Conservation (phyloP, 495 filamentous ascomycete species). For the Penicillium malachiteum region DNA sequence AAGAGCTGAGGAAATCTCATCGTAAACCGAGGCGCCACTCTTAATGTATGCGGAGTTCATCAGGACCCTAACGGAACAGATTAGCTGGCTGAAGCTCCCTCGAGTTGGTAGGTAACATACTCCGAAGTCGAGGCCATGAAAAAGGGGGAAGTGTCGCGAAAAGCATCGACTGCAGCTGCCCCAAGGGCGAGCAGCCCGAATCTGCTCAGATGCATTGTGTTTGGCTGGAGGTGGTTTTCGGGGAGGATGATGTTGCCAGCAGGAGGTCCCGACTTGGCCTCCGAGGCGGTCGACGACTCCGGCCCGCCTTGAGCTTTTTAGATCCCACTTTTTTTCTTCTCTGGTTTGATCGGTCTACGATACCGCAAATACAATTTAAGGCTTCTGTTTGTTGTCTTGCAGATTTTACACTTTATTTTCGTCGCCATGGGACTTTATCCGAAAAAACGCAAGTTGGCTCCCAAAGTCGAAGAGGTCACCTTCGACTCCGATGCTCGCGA, state of each 20-base stretch:
- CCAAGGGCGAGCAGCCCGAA: slow-evolving; percentile 61
- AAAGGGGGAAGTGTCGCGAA: slow-evolving; percentile 83
- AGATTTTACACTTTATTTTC: too few relatives aligned
- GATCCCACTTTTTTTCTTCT: slow-evolving; percentile 26
- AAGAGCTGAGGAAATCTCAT: slow-evolving; percentile 42
- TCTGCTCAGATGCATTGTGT: slow-evolving; percentile 60
- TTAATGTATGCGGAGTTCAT: slow-evolving; percentile 45
- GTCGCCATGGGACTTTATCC: slow-evolving; percentile 38
- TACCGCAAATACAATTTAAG: not conserved
- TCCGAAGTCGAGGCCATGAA: slow-evolving; percentile 76
- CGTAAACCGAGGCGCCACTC: slow-evolving; percentile 38
- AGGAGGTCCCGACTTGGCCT: slow-evolving; percentile 30
- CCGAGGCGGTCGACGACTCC: slow-evolving; percentile 31
- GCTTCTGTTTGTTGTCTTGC: too few relatives aligned
- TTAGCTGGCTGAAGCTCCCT: slow-evolving; percentile 28
- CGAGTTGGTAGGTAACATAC: slow-evolving; percentile 50
- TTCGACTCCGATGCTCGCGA: slow-evolving; percentile 76
- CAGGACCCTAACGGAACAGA: slow-evolving; percentile 39
- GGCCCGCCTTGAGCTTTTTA: slow-evolving; percentile 26
- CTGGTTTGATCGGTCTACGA: slow-evolving; percentile 7
- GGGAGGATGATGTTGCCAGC: slow-evolving; percentile 26
- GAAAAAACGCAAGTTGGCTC: slow-evolving; percentile 63
- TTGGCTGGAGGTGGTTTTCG: slow-evolving; percentile 20
- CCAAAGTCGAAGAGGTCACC: slow-evolving; percentile 70
- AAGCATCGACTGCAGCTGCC: slow-evolving; percentile 62